Percentiles rank a stretch among this genome's conserved stretches.
These are phyloP conservation scores for Aspergillus thermomutatus DNA, from an alignment of 2,329 filamentous ascomycete genomes.

Conservation along the genomic window DNA sequence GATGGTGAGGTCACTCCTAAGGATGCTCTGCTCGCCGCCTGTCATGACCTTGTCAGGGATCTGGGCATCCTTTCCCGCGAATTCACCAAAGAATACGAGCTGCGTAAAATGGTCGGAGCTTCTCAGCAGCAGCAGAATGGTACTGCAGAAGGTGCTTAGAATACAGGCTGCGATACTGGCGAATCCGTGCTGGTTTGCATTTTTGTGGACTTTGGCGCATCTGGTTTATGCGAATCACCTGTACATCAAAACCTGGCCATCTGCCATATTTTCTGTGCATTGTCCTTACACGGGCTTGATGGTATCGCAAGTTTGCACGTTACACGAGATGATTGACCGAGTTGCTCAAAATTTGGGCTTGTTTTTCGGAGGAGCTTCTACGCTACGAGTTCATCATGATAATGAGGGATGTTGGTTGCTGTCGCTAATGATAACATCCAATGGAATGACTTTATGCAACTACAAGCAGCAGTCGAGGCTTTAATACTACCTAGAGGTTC, in stretches of 20 bases:
- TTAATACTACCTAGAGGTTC: not conserved
- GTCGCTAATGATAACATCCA: not conserved
- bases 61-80: constrained; percentile 77
- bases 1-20: constrained; percentile 86
- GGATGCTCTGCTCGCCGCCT: constrained; percentile 77
- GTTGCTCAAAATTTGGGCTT: not conserved
- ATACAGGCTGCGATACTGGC: not conserved
- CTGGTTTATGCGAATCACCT: not conserved
- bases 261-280: not conserved
- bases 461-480: not conserved
- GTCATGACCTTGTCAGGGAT: constrained; percentile 77
- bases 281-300: not conserved
- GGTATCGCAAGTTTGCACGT: not conserved
- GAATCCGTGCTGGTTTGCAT: not conserved
- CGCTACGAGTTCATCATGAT: not conserved
- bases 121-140: constrained; percentile 49
- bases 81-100: constrained; percentile 88
- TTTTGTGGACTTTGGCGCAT: not conserved
- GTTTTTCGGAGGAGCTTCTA: not conserved
- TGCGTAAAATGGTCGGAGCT: constrained; percentile 77
- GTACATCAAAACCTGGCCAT: not conserved
- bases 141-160: constrained; percentile 21
- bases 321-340: not conserved
- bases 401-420: not conserved
- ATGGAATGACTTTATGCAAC: not conserved